Evolutionary conservation across 2,329 filamentous ascomycete species (phyloP).

Genomic region (Calonectria multiphialidica): DNA sequence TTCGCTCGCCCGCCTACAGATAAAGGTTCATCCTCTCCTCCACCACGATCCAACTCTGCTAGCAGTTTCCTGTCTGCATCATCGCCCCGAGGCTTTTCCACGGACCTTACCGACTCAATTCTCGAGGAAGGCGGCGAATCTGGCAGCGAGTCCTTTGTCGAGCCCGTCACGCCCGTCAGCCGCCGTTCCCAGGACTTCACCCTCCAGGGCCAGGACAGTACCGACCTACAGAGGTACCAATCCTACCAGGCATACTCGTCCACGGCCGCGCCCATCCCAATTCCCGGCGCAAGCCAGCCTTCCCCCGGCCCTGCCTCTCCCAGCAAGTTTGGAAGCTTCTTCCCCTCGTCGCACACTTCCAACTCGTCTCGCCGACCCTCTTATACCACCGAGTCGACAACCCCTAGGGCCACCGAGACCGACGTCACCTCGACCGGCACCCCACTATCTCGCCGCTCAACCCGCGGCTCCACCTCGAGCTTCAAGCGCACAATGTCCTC

Average conservation of each 20-base stretch:
- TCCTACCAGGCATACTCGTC: constrained; percentile 38
- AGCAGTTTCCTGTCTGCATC: constrained; percentile 49
- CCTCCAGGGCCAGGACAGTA: constrained; percentile 55
- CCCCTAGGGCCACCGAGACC: constrained; percentile 40
- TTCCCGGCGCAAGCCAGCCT: constrained; percentile 29
- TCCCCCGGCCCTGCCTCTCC: constrained; percentile 12
- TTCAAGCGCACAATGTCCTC: constrained; percentile 64
- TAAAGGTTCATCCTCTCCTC: constrained; percentile 42
- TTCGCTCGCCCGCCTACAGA: constrained; percentile 31
- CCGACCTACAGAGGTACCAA: constrained; percentile 44
- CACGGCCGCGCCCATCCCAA: constrained; percentile 35
- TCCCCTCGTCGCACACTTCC: constrained; percentile 22
- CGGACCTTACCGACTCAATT: constrained; percentile 65
- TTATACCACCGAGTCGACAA: constrained; percentile 31
- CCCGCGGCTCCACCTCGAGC: constrained; percentile 57
- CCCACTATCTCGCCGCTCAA: constrained; percentile 54
- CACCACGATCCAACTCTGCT: constrained; percentile 31
- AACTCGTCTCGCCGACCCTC: constrained; percentile 33
- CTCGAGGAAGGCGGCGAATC: constrained; percentile 70
- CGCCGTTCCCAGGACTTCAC: constrained; percentile 67
- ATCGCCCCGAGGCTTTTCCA: constrained; percentile 61
- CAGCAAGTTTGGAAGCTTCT: constrained; percentile 28
- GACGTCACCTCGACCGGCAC: constrained; percentile 37
- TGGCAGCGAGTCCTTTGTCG: constrained; percentile 69
- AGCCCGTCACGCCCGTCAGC: constrained; percentile 73